Conservation (phyloP, 2,329 filamentous ascomycete genomes). For the Fusarium veterinarium region DNA sequence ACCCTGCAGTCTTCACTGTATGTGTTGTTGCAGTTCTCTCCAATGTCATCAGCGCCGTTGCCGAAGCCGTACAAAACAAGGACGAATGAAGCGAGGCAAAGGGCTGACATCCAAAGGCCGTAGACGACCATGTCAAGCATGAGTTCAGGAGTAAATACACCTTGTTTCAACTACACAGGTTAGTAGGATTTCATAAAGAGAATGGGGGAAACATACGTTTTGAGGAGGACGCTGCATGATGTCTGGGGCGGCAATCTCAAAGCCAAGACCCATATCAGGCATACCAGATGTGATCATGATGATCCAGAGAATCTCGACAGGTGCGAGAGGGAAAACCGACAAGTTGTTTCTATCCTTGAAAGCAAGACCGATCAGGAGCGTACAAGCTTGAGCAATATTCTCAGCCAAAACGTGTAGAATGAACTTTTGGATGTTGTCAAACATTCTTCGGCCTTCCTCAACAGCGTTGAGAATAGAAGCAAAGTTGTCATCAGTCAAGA, state of each 20-base stretch:
- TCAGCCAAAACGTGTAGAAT: slow-evolving; percentile 74
- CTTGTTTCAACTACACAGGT: slow-evolving; percentile 52
- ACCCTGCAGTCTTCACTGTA: slow-evolving; percentile 66
- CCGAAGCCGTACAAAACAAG: slow-evolving; percentile 64
- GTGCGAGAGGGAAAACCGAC: slow-evolving; percentile 77
- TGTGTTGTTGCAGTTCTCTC: slow-evolving; percentile 67
- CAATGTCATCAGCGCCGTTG: slow-evolving; percentile 62
- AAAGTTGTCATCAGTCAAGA: slow-evolving; percentile 79
- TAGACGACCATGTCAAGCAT: slow-evolving; percentile 75
- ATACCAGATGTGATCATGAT: slow-evolving; percentile 82
- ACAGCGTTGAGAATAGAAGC: slow-evolving; percentile 77
- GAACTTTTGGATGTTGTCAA: slow-evolving; percentile 81
- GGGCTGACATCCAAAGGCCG: slow-evolving; percentile 73
- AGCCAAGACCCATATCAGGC: slow-evolving; percentile 80
- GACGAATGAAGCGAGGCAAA: slow-evolving; percentile 65
- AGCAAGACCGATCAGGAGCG: slow-evolving; percentile 74
- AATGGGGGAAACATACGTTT: slow-evolving; percentile 54
- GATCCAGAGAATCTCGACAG: slow-evolving; percentile 82
- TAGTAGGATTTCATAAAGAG: neutral
- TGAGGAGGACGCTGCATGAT: slow-evolving; percentile 78
- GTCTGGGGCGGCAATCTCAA: slow-evolving; percentile 75
- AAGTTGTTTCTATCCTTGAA: slow-evolving; percentile 73
- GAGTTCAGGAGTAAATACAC: slow-evolving; percentile 74
- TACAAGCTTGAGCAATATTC: slow-evolving; percentile 76
- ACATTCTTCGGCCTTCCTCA: slow-evolving; percentile 77